Conservation (phyloP, 1,284 basidiomycete genomes). For the Entoloma clypeatum region DNA sequence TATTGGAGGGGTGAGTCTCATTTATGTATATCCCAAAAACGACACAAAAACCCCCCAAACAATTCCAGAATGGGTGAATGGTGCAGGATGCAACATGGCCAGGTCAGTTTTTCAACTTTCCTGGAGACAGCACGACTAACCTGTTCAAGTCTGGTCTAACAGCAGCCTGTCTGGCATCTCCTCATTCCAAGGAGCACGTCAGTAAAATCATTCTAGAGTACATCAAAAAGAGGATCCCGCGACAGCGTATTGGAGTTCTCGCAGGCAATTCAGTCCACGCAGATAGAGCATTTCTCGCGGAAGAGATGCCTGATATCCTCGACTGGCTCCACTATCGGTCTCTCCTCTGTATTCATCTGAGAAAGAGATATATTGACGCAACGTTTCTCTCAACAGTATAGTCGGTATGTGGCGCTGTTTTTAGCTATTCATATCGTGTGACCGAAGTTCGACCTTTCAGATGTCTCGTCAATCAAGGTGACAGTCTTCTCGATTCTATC, state of each 20-base stretch:
- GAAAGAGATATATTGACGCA: conserved; percentile 11
- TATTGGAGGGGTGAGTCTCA: conserved; percentile 56
- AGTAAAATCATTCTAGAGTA: conserved; percentile 58
- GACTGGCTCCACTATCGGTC: conserved; percentile 81
- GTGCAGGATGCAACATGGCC: conserved; percentile 71
- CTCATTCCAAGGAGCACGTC: conserved; percentile 53
- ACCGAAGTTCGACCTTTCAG: conserved; percentile 32
- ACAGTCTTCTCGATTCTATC: neutral
- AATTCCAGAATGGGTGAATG: conserved; percentile 66
- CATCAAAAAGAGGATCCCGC: conserved; percentile 72
- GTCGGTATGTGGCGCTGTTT: conserved; percentile 53
- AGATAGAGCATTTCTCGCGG: conserved; percentile 67
- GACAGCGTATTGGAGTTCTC: conserved; percentile 56
- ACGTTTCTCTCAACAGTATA: conserved; percentile 38
- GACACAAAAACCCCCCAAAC: conserved; percentile 2
- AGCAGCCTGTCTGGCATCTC: conserved; percentile 61
- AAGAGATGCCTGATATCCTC: conserved; percentile 72
- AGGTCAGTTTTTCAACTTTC: conserved; percentile 41
- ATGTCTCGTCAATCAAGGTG: conserved; percentile 81
- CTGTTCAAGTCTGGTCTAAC: conserved; percentile 74
- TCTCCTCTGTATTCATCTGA: conserved; percentile 10
- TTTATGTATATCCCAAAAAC: neutral
- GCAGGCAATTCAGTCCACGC: conserved; percentile 82
- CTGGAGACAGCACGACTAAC: neutral
- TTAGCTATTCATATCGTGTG: conserved; percentile 11